phyloP scores from a whole-genome alignment of 192 early-diverging fungal species.

The Spinellus fusiger region DNA sequence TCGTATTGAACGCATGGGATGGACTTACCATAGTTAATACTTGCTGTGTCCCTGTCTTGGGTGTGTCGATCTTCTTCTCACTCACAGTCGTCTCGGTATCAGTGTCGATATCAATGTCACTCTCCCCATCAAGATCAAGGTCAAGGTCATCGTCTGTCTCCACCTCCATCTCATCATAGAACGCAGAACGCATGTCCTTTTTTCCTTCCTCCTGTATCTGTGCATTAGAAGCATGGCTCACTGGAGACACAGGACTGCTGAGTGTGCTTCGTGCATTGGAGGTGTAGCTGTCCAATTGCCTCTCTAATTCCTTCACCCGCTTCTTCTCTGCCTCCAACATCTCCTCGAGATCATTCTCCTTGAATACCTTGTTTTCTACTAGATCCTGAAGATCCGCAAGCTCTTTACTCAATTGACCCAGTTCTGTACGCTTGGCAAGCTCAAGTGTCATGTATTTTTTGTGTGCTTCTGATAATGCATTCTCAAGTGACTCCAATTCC shows the following conservation, averaged over 20 bases:
- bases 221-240: background rate
- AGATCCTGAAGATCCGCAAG: conserved; percentile 57
- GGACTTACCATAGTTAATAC: too few relatives aligned
- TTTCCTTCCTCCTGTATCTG: background rate
- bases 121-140: background rate
- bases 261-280: background rate
- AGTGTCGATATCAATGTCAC: background rate
- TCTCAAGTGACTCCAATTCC: background rate
- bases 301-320: conserved; percentile 31
- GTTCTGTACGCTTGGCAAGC: conserved; percentile 52
- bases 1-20: too few relatives aligned
- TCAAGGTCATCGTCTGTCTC: background rate
- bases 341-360: conserved; percentile 61
- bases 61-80: conserved; percentile 1
- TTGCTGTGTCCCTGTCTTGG: too few relatives aligned
- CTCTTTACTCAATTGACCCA: conserved; percentile 55
- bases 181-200: too few relatives aligned
- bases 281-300: conserved; percentile 27
- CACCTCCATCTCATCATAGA: too few relatives aligned
- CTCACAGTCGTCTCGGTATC: background rate
- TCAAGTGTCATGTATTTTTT: conserved; percentile 52
- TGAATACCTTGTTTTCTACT: conserved; percentile 71
- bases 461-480: conserved; percentile 46
- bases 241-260: background rate
- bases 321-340: conserved; percentile 39